Conservation (phyloP, 139 green algal genomes). For the Closterium sp. region DNA sequence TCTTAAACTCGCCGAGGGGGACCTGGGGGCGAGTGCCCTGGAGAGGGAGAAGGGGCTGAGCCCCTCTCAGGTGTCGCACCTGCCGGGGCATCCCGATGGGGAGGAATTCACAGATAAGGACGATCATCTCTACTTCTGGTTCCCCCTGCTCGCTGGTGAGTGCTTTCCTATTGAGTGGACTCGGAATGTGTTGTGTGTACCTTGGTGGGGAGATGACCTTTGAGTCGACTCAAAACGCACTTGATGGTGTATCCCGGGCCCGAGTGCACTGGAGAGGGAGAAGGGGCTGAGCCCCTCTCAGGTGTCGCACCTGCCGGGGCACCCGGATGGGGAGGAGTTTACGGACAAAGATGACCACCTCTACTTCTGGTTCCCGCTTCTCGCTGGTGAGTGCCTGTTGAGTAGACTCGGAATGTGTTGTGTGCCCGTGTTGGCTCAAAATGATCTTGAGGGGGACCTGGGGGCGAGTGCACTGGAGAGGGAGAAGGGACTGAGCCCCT, state of each 20-base stretch:
- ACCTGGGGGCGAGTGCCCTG: slow-evolving; percentile 71
- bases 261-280: slow-evolving; percentile 49
- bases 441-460: slow-evolving; percentile 90
- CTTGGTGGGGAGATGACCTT: background rate
- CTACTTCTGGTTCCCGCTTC: slow-evolving; percentile 69
- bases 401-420: too few species aligned
- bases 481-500: background rate
- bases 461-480: slow-evolving; percentile 62
- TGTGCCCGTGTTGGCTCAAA: too few species aligned
- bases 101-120: slow-evolving; percentile 79
- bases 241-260: slow-evolving; percentile 73
- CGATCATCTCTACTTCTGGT: slow-evolving; percentile 98
- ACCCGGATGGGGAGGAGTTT: slow-evolving; percentile 57
- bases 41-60: slow-evolving; percentile 11
- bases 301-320: background rate
- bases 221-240: too few species aligned
- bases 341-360: slow-evolving; percentile 89
- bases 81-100: background rate
- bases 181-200: background rate
- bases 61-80: background rate
- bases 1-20: slow-evolving; percentile 89
- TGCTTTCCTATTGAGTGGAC: background rate
- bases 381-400: too few species aligned
- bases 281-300: background rate
- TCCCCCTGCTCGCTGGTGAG: slow-evolving; percentile 85